These are phyloP conservation scores for Boletales sp. DNA, from an alignment of 768 basidiomycete genomes.

Conservation along the genomic window DNA sequence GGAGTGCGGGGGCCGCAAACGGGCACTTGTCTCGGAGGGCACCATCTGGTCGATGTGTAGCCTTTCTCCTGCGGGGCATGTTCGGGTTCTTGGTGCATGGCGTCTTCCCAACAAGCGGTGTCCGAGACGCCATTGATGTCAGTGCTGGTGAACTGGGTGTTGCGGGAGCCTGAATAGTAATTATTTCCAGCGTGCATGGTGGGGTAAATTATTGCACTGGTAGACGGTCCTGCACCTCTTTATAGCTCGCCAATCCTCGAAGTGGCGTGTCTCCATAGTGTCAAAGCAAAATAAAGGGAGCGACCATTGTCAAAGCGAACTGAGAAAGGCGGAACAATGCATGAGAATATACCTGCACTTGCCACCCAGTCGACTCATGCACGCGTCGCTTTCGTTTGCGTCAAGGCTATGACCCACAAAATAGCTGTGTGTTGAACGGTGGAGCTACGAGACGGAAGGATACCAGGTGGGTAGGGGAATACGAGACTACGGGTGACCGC, in stretches of 20 bases:
- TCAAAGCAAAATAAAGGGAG: conserved; percentile 4
- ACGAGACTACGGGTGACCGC: conserved; percentile 3
- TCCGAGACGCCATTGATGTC: conserved; percentile 6
- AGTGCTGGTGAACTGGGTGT: not conserved
- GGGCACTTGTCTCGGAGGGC: too few species aligned
- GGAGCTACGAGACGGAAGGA: not conserved
- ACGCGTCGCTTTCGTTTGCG: conserved; percentile 2
- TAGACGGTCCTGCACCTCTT: not conserved
- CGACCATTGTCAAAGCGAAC: conserved; percentile 7
- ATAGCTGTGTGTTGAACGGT: conserved; percentile 1
- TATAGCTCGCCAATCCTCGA: not conserved
- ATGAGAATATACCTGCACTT: conserved; percentile 9
- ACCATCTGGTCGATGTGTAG: not conserved
- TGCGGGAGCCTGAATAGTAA: not conserved
- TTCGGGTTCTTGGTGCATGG: not conserved
- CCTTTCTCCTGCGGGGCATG: not conserved
- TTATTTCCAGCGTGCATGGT: conserved; percentile 4
- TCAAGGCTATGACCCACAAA: not conserved
- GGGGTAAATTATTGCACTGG: not conserved
- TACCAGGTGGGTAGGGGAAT: not conserved
- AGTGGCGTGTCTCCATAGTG: conserved; percentile 8
- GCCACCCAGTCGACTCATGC: conserved; percentile 1
- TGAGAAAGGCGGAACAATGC: conserved; percentile 6
- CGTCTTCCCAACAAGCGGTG: not conserved
- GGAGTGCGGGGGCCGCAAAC: not conserved